Base-by-base conservation (phyloP, 2,329 filamentous ascomycete genomes). In the Chaetomium globosum region DNA sequence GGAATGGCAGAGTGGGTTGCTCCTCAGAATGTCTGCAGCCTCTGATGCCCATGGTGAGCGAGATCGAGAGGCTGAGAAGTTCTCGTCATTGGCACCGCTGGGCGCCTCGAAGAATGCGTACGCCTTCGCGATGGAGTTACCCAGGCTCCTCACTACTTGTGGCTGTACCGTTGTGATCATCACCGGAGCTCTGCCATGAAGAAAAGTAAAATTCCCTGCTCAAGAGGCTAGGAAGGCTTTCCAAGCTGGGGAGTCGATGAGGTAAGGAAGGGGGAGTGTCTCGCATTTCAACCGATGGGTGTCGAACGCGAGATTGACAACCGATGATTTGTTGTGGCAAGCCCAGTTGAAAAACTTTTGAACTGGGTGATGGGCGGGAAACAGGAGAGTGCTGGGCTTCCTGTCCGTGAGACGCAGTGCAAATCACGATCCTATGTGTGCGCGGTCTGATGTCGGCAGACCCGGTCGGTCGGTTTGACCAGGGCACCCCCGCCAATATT, bases 11-110 rank as follows among this genome's bases (percentile, higher is more conserved):
- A 13, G 46, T 30, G 2, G 3, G 26, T 12, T 36, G 3, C 10
- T 30, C 48, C 30, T 61, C 59, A 61, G 49, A 61, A 28, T 48
- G 3, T n/a, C 48, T 43, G 2, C 26, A 23, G 39, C 26, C 39
- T 58, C 39, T 16, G 9, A 19, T 26, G 39, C 8, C 55, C 55
- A 19, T 16, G 39, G 16, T n/a, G 19, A 43, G 39, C 5, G 55
- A 8, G 26, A 23, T 26, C 7, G 19, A 46, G 51, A 30, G 26
- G 19, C 12, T 39, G 13, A 48, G 57, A 58, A 58, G n/a, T 10
- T 53, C 51, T 33, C 57, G 46, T 60, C 46, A 26, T 39, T 21
- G 10, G 57, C 43, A 59, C 57, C 57, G 51, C 16, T 36, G 16
- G 46, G 28, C 28, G 12, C 59, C 33, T 53, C 48, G 21, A 33